Evolutionary conservation across 345 rosid genomes (phyloP), one percentile per base, ranked within the genome.

Genomic region (Brassica rapa): DNA sequence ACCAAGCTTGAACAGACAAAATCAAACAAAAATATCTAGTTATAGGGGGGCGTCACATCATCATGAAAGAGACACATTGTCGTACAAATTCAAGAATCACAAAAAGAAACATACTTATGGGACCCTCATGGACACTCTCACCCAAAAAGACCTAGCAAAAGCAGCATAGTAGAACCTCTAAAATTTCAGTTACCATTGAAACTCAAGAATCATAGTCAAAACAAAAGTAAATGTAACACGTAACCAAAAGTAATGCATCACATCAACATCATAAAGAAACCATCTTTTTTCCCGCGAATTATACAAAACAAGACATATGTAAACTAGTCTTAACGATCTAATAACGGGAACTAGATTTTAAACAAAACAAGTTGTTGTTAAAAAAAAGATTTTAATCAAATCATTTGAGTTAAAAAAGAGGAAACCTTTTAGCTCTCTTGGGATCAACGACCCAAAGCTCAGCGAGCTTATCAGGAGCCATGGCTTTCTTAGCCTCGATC

Each of bases 401-500:
- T 19, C 21, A 19, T 19, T 19, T 19, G 30, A 41, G 8, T 41
- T 8, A 8, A 8, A 41, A 27, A 27, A 27, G 30, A 27, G 3
- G 4, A 27, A 27, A 92, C 99, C 99, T 95, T 86, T 93, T 95
- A 61, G 97, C 98, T 84, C 88, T 84, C 76, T 92, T 93, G n/a
- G 98, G 98, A 80, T 95, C 97, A 11, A 87, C 53, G 29, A 85
- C 73, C 99, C 97, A 90, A 71, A 93, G 83, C 86, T 93, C 96
- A 24, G 92, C 96, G 16, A 95, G 89, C 80, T 89, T 95, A 68
- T 87, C 89, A 77, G 98, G 94, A 81, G 89, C 92, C 99, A 95
- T 90, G 71, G 99, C 98, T 86, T 91, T 95, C 86, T 91, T 91
- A 2, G 96, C 94, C 78, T 95, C 97, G 27, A 93, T 87, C 3